Evolutionary conservation across 208 protist species (phyloP).

Genomic region (Crithidia acanthocephali): DNA sequence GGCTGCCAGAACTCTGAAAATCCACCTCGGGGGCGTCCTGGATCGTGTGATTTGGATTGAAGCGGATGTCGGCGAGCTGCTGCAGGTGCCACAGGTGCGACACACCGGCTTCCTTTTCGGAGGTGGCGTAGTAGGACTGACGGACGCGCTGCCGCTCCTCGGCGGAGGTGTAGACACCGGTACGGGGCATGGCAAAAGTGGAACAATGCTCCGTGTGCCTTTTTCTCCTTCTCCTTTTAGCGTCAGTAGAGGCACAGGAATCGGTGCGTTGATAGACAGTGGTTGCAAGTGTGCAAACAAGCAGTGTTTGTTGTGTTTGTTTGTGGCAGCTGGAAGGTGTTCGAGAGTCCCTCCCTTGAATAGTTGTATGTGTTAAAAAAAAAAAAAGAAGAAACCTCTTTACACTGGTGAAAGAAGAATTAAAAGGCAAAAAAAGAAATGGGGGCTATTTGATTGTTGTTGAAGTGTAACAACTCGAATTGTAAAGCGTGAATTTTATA

Average conservation of each 20-base stretch:
- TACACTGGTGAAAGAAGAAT: too few species aligned
- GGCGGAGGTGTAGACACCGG: slow-evolving; percentile 27
- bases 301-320: too few species aligned
- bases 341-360: not conserved
- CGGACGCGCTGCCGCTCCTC: slow-evolving; percentile 45
- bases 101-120: slow-evolving; percentile 51
- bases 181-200: slow-evolving; percentile 9
- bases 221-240: not conserved
- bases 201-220: not conserved
- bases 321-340: too few species aligned
- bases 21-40: slow-evolving; percentile 55
- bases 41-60: slow-evolving; percentile 47
- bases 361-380: not conserved
- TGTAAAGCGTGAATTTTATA: not conserved
- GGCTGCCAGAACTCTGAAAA: slow-evolving; percentile 42
- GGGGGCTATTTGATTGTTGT: not conserved
- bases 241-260: not conserved
- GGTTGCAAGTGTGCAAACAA: too few species aligned
- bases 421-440: not conserved
- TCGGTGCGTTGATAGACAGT: too few species aligned
- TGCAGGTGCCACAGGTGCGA: slow-evolving; percentile 74
- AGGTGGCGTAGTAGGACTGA: slow-evolving; percentile 47
- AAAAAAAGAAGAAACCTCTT: not conserved
- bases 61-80: slow-evolving; percentile 48
- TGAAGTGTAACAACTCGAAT: not conserved